Conservation (phyloP, 352 stramenopile species). For the Phytopythium mirpurense region DNA sequence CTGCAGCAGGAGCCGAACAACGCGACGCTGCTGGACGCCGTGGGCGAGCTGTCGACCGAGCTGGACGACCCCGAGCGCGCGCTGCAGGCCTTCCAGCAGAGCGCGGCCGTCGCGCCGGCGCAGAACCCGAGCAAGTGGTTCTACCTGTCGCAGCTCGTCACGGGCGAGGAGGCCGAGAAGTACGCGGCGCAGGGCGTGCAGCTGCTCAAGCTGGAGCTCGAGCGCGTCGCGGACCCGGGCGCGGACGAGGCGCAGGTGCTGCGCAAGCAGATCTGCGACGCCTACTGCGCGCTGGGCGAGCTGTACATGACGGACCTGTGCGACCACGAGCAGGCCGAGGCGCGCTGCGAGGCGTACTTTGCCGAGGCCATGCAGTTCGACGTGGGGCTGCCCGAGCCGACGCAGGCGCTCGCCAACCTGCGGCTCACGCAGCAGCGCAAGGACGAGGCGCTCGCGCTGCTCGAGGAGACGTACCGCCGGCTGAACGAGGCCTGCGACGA, state of each 20-base stretch:
- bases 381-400: constrained; percentile 88
- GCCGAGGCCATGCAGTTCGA: constrained; percentile 88
- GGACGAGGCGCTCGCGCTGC: constrained; percentile 83
- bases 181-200: constrained; percentile 68
- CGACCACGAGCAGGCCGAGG: constrained; percentile 90
- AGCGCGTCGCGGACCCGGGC: constrained; percentile 22
- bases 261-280: constrained; percentile 91
- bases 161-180: constrained; percentile 64
- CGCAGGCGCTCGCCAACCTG: constrained; percentile 94
- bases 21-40: constrained; percentile 60
- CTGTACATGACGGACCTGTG: constrained; percentile 98
- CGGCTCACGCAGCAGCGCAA: constrained; percentile 91
- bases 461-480: constrained; percentile 90
- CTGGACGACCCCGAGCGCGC: constrained; percentile 78
- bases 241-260: constrained; percentile 45
- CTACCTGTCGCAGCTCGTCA: constrained; percentile 76
- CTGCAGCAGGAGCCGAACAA: constrained; percentile 65
- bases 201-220: constrained; percentile 57
- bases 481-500: constrained; percentile 77
- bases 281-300: constrained; percentile 94
- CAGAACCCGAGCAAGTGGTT: constrained; percentile 83
- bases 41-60: constrained; percentile 81
- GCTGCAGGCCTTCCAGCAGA: constrained; percentile 64
- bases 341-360: constrained; percentile 89
- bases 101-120: constrained; percentile 52